Evolutionary conservation across 345 rosid genomes (phyloP).

Genomic region (Citrus unshiu): DNA sequence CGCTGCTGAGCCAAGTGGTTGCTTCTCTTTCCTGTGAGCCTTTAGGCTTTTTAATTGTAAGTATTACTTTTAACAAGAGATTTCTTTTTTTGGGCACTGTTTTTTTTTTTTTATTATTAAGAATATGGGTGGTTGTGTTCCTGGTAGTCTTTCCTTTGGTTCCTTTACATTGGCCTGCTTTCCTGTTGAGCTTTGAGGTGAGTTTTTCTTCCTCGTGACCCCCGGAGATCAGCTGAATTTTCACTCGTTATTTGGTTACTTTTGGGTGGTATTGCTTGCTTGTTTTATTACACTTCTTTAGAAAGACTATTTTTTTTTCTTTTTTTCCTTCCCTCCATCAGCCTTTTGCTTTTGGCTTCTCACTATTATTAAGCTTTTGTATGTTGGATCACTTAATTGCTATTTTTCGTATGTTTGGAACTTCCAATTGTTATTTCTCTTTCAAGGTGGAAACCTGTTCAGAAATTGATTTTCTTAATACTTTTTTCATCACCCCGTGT

Average conservation of each 20-base stretch:
- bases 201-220: slow-evolving; percentile 26
- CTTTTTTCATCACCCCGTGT: slow-evolving; percentile 4
- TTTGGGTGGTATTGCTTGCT: slow-evolving; percentile 6
- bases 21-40: not conserved
- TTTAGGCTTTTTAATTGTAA: not conserved
- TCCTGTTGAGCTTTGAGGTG: slow-evolving; percentile 24
- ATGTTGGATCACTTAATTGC: not conserved
- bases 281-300: not conserved
- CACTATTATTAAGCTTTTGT: not conserved
- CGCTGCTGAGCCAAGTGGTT: not conserved
- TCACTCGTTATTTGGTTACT: slow-evolving; percentile 11
- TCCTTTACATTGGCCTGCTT: slow-evolving; percentile 9
- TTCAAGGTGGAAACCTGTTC: not conserved
- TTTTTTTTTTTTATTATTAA: too few relatives aligned
- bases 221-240: slow-evolving; percentile 14
- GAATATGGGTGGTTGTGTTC: slow-evolving; percentile 12
- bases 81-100: not conserved
- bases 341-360: not conserved
- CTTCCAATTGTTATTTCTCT: slow-evolving; percentile 1
- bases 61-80: not conserved
- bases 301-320: not conserved
- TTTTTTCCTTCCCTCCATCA: slow-evolving; percentile 11
- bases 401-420: slow-evolving; percentile 9
- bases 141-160: slow-evolving; percentile 19
- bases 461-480: not conserved